phyloP scores from a whole-genome alignment of 176 grass and related monocot species.

The Raddia guianensis region DNA sequence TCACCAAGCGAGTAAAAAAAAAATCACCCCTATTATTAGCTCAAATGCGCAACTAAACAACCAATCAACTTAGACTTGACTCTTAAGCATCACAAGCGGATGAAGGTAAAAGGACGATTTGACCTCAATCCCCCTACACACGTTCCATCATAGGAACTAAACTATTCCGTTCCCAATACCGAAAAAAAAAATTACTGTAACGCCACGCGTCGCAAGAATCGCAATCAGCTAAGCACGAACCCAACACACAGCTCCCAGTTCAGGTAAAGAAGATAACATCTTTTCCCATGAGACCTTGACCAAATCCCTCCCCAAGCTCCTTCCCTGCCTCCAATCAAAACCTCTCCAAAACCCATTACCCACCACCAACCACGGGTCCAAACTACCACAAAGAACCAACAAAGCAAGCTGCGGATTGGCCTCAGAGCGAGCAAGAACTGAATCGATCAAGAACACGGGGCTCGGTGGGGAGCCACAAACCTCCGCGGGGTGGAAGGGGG shows the following conservation, averaged over 20 bases:
- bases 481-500: neutral
- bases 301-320: neutral
- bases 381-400: neutral
- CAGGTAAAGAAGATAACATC: neutral
- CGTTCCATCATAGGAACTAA: neutral
- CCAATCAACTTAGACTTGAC: neutral
- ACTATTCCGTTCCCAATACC: neutral
- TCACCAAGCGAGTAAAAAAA: slow-evolving; percentile 8
- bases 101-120: slow-evolving; percentile 30
- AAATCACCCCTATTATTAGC: neutral
- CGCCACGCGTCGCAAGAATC: neutral
- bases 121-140: slow-evolving; percentile 24
- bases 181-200: neutral
- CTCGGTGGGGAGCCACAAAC: slow-evolving; percentile 20
- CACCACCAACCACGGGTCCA: neutral
- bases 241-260: neutral
- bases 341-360: neutral
- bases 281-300: neutral
- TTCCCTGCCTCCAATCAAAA: neutral
- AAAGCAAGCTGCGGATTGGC: neutral
- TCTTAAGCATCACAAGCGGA: neutral
- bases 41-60: neutral
- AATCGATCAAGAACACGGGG: neutral
- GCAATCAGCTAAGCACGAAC: neutral
- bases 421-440: neutral